Conservation (phyloP, 1,284 basidiomycete genomes). For the Marasmius oreades region DNA sequence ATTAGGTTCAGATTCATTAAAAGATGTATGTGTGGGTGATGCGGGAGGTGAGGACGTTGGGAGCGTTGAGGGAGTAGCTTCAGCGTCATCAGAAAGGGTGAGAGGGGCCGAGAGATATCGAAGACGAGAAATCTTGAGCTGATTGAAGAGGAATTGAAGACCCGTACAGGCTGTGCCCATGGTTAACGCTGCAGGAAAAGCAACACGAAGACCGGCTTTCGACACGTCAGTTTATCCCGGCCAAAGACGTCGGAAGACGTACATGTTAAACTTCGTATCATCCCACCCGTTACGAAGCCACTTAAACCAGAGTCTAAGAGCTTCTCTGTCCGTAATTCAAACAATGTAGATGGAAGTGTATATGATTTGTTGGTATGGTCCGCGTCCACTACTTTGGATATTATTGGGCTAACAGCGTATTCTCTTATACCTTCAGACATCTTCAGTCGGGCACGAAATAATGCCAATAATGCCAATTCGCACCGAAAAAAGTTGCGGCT, state of each 20-base stretch:
- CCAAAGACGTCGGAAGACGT: slow-evolving; percentile 16
- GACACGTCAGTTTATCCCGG: background rate
- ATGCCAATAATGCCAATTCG: slow-evolving; percentile 21
- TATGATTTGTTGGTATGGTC: slow-evolving; percentile 21
- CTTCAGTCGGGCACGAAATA: background rate
- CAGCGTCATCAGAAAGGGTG: slow-evolving; percentile 4
- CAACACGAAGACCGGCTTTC: slow-evolving; percentile 35
- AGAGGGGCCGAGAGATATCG: slow-evolving; percentile 41
- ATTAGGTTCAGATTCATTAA: slow-evolving; percentile 27
- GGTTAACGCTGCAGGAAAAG: slow-evolving; percentile 50
- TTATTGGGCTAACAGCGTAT: slow-evolving; percentile 54
- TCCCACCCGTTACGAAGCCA: slow-evolving; percentile 58
- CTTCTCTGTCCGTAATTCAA: slow-evolving; percentile 51
- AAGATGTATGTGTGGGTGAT: slow-evolving; percentile 1
- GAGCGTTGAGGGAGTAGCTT: background rate
- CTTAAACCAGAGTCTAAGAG: slow-evolving; percentile 62
- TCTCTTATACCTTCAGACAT: slow-evolving; percentile 56
- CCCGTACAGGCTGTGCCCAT: slow-evolving; percentile 51
- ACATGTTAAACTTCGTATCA: slow-evolving; percentile 39
- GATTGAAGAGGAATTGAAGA: slow-evolving; percentile 64
- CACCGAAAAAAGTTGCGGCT: slow-evolving; percentile 70
- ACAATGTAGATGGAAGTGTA: slow-evolving; percentile 33
- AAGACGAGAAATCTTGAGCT: slow-evolving; percentile 54
- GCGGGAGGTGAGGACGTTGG: background rate
- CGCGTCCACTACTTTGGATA: slow-evolving; percentile 24